phyloP scores from a whole-genome alignment of 345 rosid species.

The Salix suchowensis region DNA sequence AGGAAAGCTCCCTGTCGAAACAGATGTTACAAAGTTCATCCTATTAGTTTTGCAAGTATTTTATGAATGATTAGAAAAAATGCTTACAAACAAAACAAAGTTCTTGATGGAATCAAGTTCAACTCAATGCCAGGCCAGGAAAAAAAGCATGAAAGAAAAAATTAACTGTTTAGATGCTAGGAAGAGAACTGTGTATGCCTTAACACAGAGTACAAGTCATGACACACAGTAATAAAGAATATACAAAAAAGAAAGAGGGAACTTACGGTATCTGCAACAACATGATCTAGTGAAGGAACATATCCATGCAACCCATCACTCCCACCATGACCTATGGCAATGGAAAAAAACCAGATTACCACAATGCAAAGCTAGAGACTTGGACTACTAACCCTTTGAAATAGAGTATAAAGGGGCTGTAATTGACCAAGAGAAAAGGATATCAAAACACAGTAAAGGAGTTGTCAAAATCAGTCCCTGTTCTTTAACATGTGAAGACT shows the following conservation, averaged over 20 bases:
- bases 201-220: neutral
- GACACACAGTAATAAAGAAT: neutral
- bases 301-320: conserved; percentile 99
- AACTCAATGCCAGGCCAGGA: neutral
- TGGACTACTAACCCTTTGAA: neutral
- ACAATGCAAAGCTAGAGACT: neutral
- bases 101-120: neutral
- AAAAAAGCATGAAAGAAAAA: neutral
- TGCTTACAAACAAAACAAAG: neutral
- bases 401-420: neutral
- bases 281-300: conserved; percentile 95
- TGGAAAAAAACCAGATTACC: neutral
- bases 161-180: neutral
- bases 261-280: conserved; percentile 85
- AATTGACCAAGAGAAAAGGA: neutral
- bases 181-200: neutral
- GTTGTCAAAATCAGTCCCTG: neutral
- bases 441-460: neutral
- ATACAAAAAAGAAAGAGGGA: neutral
- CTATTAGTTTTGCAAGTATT: neutral
- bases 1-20: conserved; percentile 65
- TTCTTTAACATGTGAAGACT: no score
- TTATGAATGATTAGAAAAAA: neutral
- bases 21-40: neutral
- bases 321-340: conserved; percentile 84